Base-by-base conservation (phyloP, 2,329 filamentous ascomycete genomes). In the Blastomyces percursus region DNA sequence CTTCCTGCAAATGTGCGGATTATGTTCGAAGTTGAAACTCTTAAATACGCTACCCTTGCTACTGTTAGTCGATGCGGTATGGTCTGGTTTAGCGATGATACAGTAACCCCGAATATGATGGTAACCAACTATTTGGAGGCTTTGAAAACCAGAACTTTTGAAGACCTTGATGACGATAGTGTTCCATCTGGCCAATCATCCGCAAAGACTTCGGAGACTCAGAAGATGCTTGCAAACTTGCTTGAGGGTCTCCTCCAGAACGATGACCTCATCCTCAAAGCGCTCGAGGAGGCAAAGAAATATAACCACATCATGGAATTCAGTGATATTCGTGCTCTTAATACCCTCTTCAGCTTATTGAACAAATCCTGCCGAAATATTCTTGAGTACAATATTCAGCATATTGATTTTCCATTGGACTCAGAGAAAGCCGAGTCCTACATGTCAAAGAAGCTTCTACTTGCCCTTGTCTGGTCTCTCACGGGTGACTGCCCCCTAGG, bases 1-100 rank as follows among this genome's bases (percentile, higher is more conserved):
- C 78, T 99, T 52, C 95, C 94, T 3, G 72, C 89, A 1, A 99
- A 99, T 71, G 94, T 99, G 32, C 90, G 95, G 68, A 96, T 99
- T 77, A 96, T 99, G 92, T 99, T 99, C 71, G 94, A 99, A 79
- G 94, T 99, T 44, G 95, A 99, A 78, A 97, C 88, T 2, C 81
- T 99, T 64, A 96, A 95, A 73, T 99, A 99, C 73, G 94, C 94
- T 46, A 99, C 94, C 0, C 84, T 99, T 54, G 94, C 94, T 62
- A 99, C 94, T n/a, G 94, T 99, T 72, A 95, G 90, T 86, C 91
- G 94, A 78, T 99, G 94, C 74, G 94, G 94, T 82, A 99, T 99
- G 94, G 95, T 99, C 16, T 99, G 94, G 94, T 99, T 97, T 78
- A 99, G 91, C 73, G 93, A 96, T 70, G 95, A 99, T 72, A 97